Evolutionary conservation across 176 grass and related monocot species (phyloP).

Genomic region (Carex kokanica): DNA sequence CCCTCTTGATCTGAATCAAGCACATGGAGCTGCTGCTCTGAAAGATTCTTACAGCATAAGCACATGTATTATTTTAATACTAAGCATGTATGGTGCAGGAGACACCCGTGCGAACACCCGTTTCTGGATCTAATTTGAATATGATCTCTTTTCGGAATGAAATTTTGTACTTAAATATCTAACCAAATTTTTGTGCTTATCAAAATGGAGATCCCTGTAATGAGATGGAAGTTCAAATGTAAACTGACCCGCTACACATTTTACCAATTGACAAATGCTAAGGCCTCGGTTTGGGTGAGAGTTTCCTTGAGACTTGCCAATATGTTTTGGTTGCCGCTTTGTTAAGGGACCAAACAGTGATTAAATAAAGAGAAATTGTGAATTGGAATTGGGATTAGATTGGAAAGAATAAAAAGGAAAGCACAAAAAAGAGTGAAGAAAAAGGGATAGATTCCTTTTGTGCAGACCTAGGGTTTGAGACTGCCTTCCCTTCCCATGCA

Average conservation of each 20-base stretch:
- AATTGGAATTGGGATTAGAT: slow-evolving; percentile 31
- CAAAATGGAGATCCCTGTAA: background rate
- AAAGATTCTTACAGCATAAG: slow-evolving; percentile 24
- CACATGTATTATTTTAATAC: background rate
- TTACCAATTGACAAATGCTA: background rate
- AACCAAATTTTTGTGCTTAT: slow-evolving; percentile 30
- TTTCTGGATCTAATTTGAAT: background rate
- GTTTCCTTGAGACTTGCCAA: slow-evolving; percentile 24
- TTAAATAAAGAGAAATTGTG: slow-evolving; percentile 15
- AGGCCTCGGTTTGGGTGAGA: background rate
- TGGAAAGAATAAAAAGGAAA: slow-evolving; percentile 9
- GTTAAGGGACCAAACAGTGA: slow-evolving; percentile 25
- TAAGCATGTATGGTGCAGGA: background rate
- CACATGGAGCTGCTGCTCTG: slow-evolving; percentile 22
- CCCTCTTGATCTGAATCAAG: background rate
- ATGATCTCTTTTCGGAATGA: slow-evolving; percentile 17
- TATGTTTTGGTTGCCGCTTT: slow-evolving; percentile 21
- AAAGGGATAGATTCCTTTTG: slow-evolving; percentile 30
- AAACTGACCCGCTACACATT: slow-evolving; percentile 5
- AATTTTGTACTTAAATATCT: slow-evolving; percentile 18
- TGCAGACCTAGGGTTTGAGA: slow-evolving; percentile 20
- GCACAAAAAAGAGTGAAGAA: slow-evolving; percentile 6
- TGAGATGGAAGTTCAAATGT: background rate
- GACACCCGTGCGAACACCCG: slow-evolving; percentile 18
- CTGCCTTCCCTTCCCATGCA: slow-evolving; percentile 21